phyloP scores from a whole-genome alignment of 768 basidiomycete genomes.

The Phlegmacium glaucopus region DNA sequence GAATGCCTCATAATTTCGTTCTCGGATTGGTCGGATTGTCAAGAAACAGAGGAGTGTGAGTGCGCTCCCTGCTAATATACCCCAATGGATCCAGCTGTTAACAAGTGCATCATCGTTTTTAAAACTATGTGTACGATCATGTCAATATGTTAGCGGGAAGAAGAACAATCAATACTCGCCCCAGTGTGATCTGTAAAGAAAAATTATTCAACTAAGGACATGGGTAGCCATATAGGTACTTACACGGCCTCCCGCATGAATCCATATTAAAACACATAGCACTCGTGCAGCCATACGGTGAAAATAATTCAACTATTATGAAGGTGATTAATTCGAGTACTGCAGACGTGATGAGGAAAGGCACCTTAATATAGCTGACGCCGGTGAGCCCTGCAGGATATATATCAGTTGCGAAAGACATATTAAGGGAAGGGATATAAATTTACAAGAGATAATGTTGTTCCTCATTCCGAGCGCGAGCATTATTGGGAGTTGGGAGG shows the following conservation, averaged over 20 bases:
- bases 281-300: slow-evolving; percentile 51
- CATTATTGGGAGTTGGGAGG: slow-evolving; percentile 51
- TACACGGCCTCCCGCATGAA: no score
- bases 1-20: no score
- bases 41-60: no score
- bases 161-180: slow-evolving; percentile 10
- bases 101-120: slow-evolving; percentile 14
- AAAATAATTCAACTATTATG: slow-evolving; percentile 35
- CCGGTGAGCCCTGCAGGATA: slow-evolving; percentile 49
- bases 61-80: no score
- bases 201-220: background rate
- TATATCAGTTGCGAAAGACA: background rate
- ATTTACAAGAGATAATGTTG: slow-evolving; percentile 42
- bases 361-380: slow-evolving; percentile 42
- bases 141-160: background rate
- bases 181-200: slow-evolving; percentile 14
- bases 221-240: background rate
- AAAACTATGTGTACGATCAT: slow-evolving; percentile 8
- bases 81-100: slow-evolving; percentile 31
- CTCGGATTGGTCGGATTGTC: no score
- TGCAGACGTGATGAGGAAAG: background rate
- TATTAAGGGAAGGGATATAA: background rate
- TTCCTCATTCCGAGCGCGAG: slow-evolving; percentile 59
- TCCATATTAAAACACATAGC: slow-evolving; percentile 42
- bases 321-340: no score